These are phyloP conservation scores for Cryomyces minteri DNA, from an alignment of 495 filamentous ascomycete genomes.

Conservation along the genomic window DNA sequence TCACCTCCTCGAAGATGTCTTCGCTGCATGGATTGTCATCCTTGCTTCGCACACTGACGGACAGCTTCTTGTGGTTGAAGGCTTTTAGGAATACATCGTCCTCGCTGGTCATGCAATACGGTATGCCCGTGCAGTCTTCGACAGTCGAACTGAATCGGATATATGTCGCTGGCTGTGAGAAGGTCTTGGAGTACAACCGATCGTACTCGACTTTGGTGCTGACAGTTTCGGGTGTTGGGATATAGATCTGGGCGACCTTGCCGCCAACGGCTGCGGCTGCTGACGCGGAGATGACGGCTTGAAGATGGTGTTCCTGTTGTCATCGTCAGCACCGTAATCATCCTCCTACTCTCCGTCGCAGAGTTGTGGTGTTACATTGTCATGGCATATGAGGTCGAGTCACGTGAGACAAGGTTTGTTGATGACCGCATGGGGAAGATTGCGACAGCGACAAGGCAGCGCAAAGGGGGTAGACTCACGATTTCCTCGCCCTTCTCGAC, in stretches of 20 bases:
- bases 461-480: slow-evolving; percentile 37
- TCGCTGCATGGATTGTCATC: slow-evolving; percentile 52
- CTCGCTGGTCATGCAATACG: slow-evolving; percentile 84
- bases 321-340: neutral
- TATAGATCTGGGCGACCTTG: slow-evolving; percentile 53
- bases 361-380: neutral
- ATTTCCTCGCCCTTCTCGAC: slow-evolving; percentile 95
- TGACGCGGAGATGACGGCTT: slow-evolving; percentile 68
- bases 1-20: slow-evolving; percentile 80
- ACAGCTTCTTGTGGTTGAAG: slow-evolving; percentile 53
- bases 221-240: slow-evolving; percentile 76
- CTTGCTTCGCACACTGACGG: slow-evolving; percentile 6
- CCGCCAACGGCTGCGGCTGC: slow-evolving; percentile 45
- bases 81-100: slow-evolving; percentile 71
- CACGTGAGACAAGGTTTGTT: slow-evolving; percentile 29
- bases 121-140: slow-evolving; percentile 72
- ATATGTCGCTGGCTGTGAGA: slow-evolving; percentile 74
- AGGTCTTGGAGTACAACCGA: slow-evolving; percentile 59
- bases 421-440: slow-evolving; percentile 10
- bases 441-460: slow-evolving; percentile 8
- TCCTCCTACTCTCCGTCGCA: too few species aligned
- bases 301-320: slow-evolving; percentile 92
- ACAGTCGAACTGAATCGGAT: slow-evolving; percentile 97
- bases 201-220: slow-evolving; percentile 65
- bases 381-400: slow-evolving; percentile 8